Evolutionary conservation across 2,329 filamentous ascomycete genomes (phyloP), one percentile per base, ranked within the genome.

Genomic region (Cladobotryum mycophilum): DNA sequence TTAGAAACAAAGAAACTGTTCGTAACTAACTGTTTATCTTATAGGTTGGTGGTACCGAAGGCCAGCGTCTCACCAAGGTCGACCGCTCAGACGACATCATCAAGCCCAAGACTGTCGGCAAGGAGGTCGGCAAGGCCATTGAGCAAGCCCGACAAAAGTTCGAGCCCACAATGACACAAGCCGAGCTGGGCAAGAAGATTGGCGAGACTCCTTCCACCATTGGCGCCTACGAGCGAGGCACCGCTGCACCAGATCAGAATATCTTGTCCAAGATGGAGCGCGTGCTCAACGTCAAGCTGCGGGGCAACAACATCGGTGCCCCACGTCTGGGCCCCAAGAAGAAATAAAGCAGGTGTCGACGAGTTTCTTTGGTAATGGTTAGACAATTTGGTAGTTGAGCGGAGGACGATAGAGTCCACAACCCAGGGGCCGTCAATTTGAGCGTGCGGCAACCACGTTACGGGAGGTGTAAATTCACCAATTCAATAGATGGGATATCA

Each of bases 41-140:
- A 46, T 36, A 70, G 68, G 30, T 55, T 15, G 56, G 59, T 20
- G 56, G 59, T 48, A 61, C 61, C 59, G 92, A 97, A 74, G 93
- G 93, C 61, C 93, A 99, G 75, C 91, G 89, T 67, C 80, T 97
- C 58, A 97, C 93, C 60, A 96, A 97, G 78, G 91, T 99, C 70
- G 93, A 97, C 79, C 91, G 92, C 61, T 85, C 84, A 68, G 91
- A 97, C 77, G 93, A 96, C 69, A 96, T 96, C 74, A 86, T 97
- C 73, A 96, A 96, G 77, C 91, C 90, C 66, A 95, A 95, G 76
- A 95, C 89, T 43, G 78, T 96, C 53, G 89, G 90, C 67, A 78
- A 80, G 64, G 78, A 81, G 51, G 89, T 97, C 58, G 89, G 88
- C 63, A 82, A 88, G 59, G 88, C 86, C 58, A 96, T 97, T 74